Evolutionary conservation across 164 flowering plant genomes (phyloP).

Genomic region (grape (Vitis vinifera)): ASM3070453v1 NC_081814.1:14047001-14047500

Average conservation of each 20-base stretch:
- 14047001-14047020: slow-evolving; percentile 10
- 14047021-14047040: slow-evolving; percentile 8
- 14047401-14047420: slow-evolving; percentile 31
- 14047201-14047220: neutral
- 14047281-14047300: neutral
- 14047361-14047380: slow-evolving; percentile 27
- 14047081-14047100: neutral
- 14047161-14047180: neutral
- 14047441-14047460: slow-evolving; percentile 81
- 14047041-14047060: slow-evolving; percentile 1
- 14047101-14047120: slow-evolving; percentile 1
- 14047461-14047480: slow-evolving; percentile 86
- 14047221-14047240: neutral
- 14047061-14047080: neutral
- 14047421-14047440: slow-evolving; percentile 90
- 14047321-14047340: neutral
- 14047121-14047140: neutral
- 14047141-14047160: neutral
- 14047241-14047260: neutral
- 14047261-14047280: neutral
- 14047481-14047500: slow-evolving; percentile 85
- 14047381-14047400: slow-evolving; percentile 30
- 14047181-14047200: neutral
- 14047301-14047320: neutral
- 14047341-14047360: neutral